Evolutionary conservation across 2,329 filamentous ascomycete species (phyloP).

Genomic region (Colletotrichum destructivum): DNA sequence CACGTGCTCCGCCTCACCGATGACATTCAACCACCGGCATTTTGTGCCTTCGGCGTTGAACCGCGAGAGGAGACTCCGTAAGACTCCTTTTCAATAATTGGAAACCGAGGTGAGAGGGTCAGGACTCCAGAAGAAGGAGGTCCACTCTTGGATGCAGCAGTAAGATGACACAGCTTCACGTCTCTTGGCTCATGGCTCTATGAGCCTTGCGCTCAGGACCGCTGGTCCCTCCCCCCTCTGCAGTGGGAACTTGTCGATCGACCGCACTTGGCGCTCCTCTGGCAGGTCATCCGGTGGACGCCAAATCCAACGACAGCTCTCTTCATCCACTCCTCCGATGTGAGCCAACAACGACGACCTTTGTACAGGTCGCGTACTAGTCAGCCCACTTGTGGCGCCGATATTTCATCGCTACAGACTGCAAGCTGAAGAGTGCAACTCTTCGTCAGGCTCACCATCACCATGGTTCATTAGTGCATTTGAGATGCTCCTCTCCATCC

Average conservation of each 20-base stretch:
- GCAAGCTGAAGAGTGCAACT: neutral
- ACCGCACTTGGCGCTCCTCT: conserved; percentile 16
- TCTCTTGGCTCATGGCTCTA: conserved; percentile 13
- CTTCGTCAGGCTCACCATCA: conserved; percentile 4
- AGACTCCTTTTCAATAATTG: conserved; percentile 9
- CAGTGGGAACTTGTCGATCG: conserved; percentile 10
- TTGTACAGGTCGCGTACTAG: too few species aligned
- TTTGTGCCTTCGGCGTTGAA: conserved; percentile 9
- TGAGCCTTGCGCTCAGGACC: conserved; percentile 3
- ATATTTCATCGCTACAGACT: neutral
- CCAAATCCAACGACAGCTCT: conserved; percentile 24
- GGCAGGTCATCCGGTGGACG: conserved; percentile 10
- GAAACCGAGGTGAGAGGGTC: conserved; percentile 25
- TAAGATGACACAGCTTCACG: conserved; percentile 3
- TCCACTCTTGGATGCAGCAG: neutral
- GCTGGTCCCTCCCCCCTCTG: neutral
- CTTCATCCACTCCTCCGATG: neutral
- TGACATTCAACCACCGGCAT: conserved; percentile 18
- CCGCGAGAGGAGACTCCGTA: neutral
- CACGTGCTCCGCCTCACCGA: conserved; percentile 24
- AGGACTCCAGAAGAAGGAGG: neutral
- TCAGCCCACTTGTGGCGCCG: neutral
- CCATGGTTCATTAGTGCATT: neutral
- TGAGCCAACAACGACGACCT: neutral
- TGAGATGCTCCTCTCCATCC: neutral